Conservation (phyloP, 768 basidiomycete species). For the Panellus pusillus region DNA sequence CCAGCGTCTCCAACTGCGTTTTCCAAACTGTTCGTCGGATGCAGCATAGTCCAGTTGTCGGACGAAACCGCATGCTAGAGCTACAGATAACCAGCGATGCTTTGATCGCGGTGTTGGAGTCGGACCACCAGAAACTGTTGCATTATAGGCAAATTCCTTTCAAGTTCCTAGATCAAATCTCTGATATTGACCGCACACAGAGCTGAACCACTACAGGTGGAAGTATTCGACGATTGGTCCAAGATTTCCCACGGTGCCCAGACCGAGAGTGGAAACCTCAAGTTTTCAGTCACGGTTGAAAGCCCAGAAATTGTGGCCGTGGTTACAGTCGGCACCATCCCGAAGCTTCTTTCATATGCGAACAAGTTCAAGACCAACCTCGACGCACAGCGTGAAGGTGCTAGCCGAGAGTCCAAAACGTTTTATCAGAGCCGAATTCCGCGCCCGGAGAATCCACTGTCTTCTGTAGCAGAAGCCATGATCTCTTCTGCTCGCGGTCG, state of each 20-base stretch:
- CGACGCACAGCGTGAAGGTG: slow-evolving; percentile 70
- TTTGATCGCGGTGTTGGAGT: slow-evolving; percentile 64
- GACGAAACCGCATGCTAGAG: slow-evolving; percentile 60
- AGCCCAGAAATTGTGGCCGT: slow-evolving; percentile 68
- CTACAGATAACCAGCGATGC: slow-evolving; percentile 74
- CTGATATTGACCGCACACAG: slow-evolving; percentile 34
- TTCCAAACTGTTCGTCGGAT: slow-evolving; percentile 73
- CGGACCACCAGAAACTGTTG: slow-evolving; percentile 72
- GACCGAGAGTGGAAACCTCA: slow-evolving; percentile 51
- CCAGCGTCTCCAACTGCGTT: slow-evolving; percentile 65
- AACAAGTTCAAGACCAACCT: slow-evolving; percentile 77
- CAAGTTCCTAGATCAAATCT: not conserved
- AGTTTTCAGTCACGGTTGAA: slow-evolving; percentile 71
- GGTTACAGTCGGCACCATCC: slow-evolving; percentile 73
- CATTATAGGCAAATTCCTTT: slow-evolving; percentile 63
- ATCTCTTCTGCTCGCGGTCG: slow-evolving; percentile 69
- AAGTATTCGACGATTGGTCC: slow-evolving; percentile 84
- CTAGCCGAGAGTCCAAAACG: slow-evolving; percentile 74
- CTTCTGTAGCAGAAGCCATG: slow-evolving; percentile 86
- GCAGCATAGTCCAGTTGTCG: slow-evolving; percentile 37
- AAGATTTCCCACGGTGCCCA: slow-evolving; percentile 39
- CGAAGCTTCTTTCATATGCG: slow-evolving; percentile 70
- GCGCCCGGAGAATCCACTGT: slow-evolving; percentile 77
- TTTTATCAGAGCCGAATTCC: slow-evolving; percentile 73
- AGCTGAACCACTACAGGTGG: slow-evolving; percentile 74